phyloP scores from a whole-genome alignment of 192 early-diverging fungal genomes.

The Jimgerdemannia flammicorona region DNA sequence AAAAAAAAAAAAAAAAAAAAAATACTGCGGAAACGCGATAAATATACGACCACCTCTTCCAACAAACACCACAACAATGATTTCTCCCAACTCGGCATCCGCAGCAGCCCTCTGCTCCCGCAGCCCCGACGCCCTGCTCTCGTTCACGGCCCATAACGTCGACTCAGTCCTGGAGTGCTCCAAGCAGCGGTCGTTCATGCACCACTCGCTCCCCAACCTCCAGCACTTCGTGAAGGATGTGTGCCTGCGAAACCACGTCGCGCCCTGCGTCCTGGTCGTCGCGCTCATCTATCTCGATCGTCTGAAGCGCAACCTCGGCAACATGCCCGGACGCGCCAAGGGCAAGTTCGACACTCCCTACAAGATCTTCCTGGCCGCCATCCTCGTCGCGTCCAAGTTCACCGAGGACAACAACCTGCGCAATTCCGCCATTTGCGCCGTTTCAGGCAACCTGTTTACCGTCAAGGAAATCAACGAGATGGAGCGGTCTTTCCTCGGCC shows the following conservation, averaged over 20 bases:
- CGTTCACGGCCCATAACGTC: not conserved
- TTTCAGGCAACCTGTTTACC: conserved; percentile 23
- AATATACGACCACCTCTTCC: not conserved
- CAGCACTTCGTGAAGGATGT: not conserved
- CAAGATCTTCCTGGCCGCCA: conserved; percentile 30
- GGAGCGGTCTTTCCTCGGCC: conserved; percentile 53
- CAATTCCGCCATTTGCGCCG: conserved; percentile 14
- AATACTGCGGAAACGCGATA: not conserved
- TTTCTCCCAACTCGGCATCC: not conserved
- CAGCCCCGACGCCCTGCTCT: not conserved
- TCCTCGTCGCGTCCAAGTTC: conserved; percentile 30
- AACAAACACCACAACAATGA: not conserved
- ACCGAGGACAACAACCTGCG: conserved; percentile 20
- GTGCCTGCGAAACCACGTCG: not conserved
- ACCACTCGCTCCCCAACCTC: not conserved
- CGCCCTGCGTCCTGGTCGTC: not conserved
- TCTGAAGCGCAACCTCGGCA: not conserved
- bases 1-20: not conserved
- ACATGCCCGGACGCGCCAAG: not conserved
- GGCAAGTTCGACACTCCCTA: conserved; percentile 33
- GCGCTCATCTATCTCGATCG: conserved; percentile 5
- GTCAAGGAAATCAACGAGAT: conserved; percentile 52
- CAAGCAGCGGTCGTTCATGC: not conserved
- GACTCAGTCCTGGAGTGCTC: not conserved
- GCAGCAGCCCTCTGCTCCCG: not conserved